Evolutionary conservation across 208 protist species (phyloP), one percentile per base, ranked within the genome.

Genomic region (Hexamita inflata): DNA sequence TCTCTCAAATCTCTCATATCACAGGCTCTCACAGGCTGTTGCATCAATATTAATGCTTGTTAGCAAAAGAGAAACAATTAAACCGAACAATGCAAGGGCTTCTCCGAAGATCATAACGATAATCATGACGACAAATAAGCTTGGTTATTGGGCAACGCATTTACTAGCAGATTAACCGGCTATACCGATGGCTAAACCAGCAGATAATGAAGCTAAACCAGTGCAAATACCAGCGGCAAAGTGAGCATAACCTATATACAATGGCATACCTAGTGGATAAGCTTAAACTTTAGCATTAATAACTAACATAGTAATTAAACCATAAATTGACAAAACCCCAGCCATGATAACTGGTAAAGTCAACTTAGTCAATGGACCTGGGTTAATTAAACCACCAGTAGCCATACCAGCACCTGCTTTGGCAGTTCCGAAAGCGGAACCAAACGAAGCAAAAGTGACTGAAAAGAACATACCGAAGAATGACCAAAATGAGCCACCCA

Each of bases 101-200:
- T 78, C 76, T 78, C 38, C 60, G 35, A 78, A 78, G n/a, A 78
- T 78, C n/a, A 78, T 34, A 30, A 78, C 35, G 19, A 78, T 59
- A 75, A 78, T 34, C 76, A 78, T 78, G 1, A 66, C 76, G 2
- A 78, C 76, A 75, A 74, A 78, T 35, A 78, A 38, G 45, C 58
- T 76, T 30, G 64, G 76, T 58, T 78, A 45, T 38, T 75, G 13
- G 9, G 73, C 73, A 39, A 77, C 65, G 4, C 34, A 32, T 74
- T 75, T 62, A 9, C 30, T n/a, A 28, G 66, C 76, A 58, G 73
- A n/a, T 41, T 76, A n/a, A 41, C 76, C 76, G 1, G 74, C 60
- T 32, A 78, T 49, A 42, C 76, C 76, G 26, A 78, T 78, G 42
- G 58, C 53, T 30, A 74, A 40, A 15, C 76, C 76, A n/a, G 76